These are phyloP conservation scores for Coccomyxa sp. DNA, from an alignment of 139 green algal genomes.

Conservation along the genomic window DNA sequence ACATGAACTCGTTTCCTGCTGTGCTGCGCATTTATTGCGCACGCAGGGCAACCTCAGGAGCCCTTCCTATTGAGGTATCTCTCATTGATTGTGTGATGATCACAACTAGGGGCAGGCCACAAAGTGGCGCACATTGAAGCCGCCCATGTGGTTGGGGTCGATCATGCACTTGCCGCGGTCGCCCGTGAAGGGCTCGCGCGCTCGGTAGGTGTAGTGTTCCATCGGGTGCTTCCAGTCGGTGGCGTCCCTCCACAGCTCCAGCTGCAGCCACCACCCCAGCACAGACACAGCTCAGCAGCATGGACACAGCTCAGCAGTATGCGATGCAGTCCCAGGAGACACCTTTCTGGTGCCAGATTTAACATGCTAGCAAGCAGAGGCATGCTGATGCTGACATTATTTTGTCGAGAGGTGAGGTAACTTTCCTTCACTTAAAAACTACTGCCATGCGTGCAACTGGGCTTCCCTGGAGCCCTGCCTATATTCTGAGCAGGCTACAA, in stretches of 20 bases:
- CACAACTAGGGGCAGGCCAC: no score
- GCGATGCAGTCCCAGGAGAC: not conserved
- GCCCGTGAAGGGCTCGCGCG: not conserved
- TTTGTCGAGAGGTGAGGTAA: no score
- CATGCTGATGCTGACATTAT: not conserved
- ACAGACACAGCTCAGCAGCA: no score
- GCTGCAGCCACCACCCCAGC: not conserved
- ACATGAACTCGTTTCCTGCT: no score
- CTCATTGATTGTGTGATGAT: no score
- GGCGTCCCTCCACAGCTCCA: not conserved
- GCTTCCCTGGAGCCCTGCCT: no score
- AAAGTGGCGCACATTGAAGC: not conserved
- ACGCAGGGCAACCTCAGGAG: no score
- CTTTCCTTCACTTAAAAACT: no score
- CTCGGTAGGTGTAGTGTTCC: not conserved
- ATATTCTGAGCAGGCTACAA: no score
- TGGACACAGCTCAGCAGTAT: not conserved
- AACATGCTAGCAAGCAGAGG: not conserved
- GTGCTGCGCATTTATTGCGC: no score
- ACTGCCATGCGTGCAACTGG: no score
- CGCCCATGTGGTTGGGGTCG: not conserved
- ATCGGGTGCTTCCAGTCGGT: not conserved
- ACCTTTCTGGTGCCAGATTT: not conserved
- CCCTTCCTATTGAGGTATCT: no score
- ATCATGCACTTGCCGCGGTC: slow-evolving; percentile 4